Evolutionary conservation across 169 alveolate species (phyloP).

Genomic region (Plasmodium coatneyi): DNA sequence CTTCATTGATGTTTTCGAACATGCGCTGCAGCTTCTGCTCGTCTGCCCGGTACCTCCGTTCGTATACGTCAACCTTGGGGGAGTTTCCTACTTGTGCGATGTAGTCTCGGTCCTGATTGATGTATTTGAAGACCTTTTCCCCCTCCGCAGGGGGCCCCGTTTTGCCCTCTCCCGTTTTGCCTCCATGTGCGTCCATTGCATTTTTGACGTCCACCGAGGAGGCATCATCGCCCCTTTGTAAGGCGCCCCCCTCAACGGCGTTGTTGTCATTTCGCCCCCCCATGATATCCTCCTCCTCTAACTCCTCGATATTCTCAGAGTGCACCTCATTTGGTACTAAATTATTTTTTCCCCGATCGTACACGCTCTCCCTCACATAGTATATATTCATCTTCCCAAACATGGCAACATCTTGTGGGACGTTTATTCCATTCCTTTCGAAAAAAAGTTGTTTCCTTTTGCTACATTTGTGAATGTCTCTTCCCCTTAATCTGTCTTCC

Average conservation of each 20-base stretch:
- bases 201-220: background rate
- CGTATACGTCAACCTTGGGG: constrained; percentile 44
- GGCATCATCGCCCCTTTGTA: background rate
- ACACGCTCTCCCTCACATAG: constrained; percentile 59
- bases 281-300: background rate
- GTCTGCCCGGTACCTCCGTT: constrained; percentile 41
- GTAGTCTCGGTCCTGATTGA: constrained; percentile 35
- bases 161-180: background rate
- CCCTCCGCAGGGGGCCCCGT: background rate
- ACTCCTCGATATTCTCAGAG: constrained; percentile 32
- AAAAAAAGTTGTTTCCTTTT: constrained; percentile 23
- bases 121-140: constrained; percentile 6
- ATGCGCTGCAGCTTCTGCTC: constrained; percentile 2
- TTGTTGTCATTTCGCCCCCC: background rate
- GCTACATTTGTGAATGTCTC: background rate
- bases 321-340: constrained; percentile 51
- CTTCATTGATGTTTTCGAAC: constrained; percentile 74
- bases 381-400: constrained; percentile 64
- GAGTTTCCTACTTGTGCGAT: constrained; percentile 35
- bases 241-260: too few species aligned
- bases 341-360: constrained; percentile 30
- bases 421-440: constrained; percentile 64
- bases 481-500: background rate
- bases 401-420: constrained; percentile 70
- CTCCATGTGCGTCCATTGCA: background rate